Base-by-base conservation (phyloP, 2,329 filamentous ascomycete genomes). In the Ceratocystis huliohia region DNA sequence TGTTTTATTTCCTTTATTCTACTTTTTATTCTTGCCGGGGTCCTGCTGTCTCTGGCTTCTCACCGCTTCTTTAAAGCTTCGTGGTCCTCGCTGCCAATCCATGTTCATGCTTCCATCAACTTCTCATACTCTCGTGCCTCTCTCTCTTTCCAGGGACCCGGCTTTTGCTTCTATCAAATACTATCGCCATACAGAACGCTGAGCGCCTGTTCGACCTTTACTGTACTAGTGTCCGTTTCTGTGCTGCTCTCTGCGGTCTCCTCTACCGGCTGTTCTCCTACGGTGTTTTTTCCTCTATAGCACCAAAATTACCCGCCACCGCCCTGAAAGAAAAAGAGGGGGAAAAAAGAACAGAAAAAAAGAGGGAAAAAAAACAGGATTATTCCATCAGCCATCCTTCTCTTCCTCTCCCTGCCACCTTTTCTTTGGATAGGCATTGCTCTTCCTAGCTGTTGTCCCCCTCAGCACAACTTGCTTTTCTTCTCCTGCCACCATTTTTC, bases 31-130 rank as follows among this genome's bases (percentile, higher is more conserved):
- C 30, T 64, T 64, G 62, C 63, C 22, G 33, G 48, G 41, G 62
- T 67, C 57, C 22, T 46, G 61, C 61, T 66, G 61, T 66, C 61
- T 64, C 45, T 48, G 22, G n/a, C 46, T 41, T 59, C 65, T 53
- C 65, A 67, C 65, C 65, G 65, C 65, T 67, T 67, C 48, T 67
- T 67, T 62, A 67, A 67, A 67, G 65, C 48, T 46, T 64, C 61
- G 61, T 50, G 50, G 61, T 13, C 46, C 33, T 62, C 65, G 61
- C 63, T 53, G 62, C 65, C 25, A 50, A 67, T 59, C 56, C 56
- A 59, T 59, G 56, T 8, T 59, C 28, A 8, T 33, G 25, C 28
- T 59, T 41, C 50, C 61, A 15, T 46, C 50, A 41, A 67, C 25
- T 41, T 41, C 37, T 41, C 37, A 13, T 41, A 10, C 37, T 46